These are phyloP conservation scores for Microthlaspi erraticum DNA, from an alignment of 345 rosid species.

Conservation along the genomic window DNA sequence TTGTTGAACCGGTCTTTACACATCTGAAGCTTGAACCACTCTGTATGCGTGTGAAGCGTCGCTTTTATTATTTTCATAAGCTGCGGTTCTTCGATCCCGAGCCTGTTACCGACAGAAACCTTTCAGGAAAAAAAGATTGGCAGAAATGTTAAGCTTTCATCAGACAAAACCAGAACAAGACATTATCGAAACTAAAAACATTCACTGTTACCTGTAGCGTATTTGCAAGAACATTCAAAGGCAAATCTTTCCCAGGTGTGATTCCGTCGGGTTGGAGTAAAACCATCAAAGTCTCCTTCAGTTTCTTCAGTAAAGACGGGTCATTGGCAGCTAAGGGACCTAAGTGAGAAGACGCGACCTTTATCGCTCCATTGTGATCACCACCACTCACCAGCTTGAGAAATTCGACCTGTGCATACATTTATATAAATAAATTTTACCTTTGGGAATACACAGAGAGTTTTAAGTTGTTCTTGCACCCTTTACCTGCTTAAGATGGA, in stretches of 20 bases:
- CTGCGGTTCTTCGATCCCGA: slow-evolving; percentile 89
- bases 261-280: slow-evolving; percentile 71
- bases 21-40: slow-evolving; percentile 98
- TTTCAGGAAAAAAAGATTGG: slow-evolving; percentile 27
- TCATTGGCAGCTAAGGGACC: slow-evolving; percentile 87
- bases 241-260: slow-evolving; percentile 63
- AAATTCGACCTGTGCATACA: slow-evolving; percentile 71
- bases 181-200: neutral
- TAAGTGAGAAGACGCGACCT: slow-evolving; percentile 82
- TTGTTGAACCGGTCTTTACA: slow-evolving; percentile 72
- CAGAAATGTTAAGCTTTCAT: slow-evolving; percentile 12
- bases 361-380: slow-evolving; percentile 79
- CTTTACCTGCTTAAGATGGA: slow-evolving; percentile 91
- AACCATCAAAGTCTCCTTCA: slow-evolving; percentile 85
- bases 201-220: slow-evolving; percentile 72
- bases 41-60: slow-evolving; percentile 76
- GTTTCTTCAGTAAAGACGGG: slow-evolving; percentile 67
- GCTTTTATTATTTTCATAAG: slow-evolving; percentile 91
- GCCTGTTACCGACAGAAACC: slow-evolving; percentile 81
- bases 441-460: slow-evolving; percentile 1
- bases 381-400: slow-evolving; percentile 74
- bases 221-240: slow-evolving; percentile 74
- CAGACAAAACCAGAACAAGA: slow-evolving; percentile 15
- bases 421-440: neutral
- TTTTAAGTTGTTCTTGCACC: slow-evolving; percentile 19